Base-by-base conservation (phyloP, 2,329 filamentous ascomycete genomes). In the Cercospora sp. region DNA sequence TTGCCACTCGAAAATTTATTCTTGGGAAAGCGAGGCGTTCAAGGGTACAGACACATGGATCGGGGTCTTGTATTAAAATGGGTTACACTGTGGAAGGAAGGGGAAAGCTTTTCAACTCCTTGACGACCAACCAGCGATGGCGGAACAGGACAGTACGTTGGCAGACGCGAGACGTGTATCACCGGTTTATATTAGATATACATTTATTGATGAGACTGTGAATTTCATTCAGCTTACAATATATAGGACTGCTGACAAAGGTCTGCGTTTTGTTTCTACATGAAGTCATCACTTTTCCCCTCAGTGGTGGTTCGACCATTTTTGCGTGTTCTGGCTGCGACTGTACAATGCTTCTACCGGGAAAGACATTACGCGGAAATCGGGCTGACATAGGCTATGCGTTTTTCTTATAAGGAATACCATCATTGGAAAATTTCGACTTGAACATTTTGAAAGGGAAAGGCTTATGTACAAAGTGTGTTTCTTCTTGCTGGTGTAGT, bases 11-110 rank as follows among this genome's bases (percentile, higher is more conserved):
- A 12, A 21, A 24, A 16, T 13, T 63, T 55, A 24, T 53, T 30
- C 3, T n/a, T 28, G 34, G 30, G 8, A 51, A 40, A 68, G 66
- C 66, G 62, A 55, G 66, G 66, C 66, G 66, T 68, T 65, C 49
- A 62, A 37, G 5, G 55, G 45, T 28, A 18, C 26, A 34, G 21
- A 32, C 16, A 24, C 16, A 43, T n/a, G 10, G 45, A 26, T 58
- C 53, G 18, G 49, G 6, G n/a, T 30, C 13, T 21, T 51, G 21
- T 51, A 51, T 24, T 32, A 58, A 58, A 12, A 58, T 32, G 10
- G 21, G 45, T 49, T 49, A 51, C 45, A 24, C 34, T 13, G 16
- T 51, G 45, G 18, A n/a, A 12, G 18, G 21, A 24, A 13, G 18
- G 21, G 45, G 45, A 9, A 26, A 51, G 21, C 18, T 51, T 24